phyloP scores from a whole-genome alignment of 768 basidiomycete genomes.

The Cystofilobasidium capitatum region DNA sequence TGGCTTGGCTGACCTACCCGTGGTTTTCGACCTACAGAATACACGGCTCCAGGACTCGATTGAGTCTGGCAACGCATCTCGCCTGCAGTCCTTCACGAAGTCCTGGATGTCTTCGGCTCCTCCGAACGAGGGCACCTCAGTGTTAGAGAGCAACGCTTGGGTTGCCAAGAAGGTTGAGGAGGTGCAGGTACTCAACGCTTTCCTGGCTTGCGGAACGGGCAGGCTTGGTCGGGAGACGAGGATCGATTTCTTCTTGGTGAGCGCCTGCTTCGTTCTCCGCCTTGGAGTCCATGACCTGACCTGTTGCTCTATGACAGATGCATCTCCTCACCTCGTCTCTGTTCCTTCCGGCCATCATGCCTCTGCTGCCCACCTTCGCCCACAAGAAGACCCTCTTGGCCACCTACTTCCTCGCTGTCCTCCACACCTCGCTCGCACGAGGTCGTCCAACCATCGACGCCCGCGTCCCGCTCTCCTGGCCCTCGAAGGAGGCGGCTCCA shows the following conservation, averaged over 20 bases:
- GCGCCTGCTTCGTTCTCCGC: background rate
- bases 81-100: background rate
- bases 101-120: background rate
- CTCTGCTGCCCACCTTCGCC: slow-evolving; percentile 2
- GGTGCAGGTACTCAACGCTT: slow-evolving; percentile 6
- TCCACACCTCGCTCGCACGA: slow-evolving; percentile 10
- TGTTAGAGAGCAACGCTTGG: background rate
- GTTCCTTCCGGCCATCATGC: slow-evolving; percentile 5
- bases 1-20: background rate
- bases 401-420: slow-evolving; percentile 9
- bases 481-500: background rate
- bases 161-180: background rate
- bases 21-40: background rate
- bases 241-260: slow-evolving; percentile 25
- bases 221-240: slow-evolving; percentile 8
- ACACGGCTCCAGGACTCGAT: background rate
- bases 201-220: slow-evolving; percentile 16
- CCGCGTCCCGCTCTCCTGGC: background rate
- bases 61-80: background rate
- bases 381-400: slow-evolving; percentile 5
- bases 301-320: background rate
- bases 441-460: slow-evolving; percentile 14
- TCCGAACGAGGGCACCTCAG: background rate
- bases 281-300: background rate
- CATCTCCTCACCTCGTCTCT: slow-evolving; percentile 24